These are phyloP conservation scores for Miscanthus lutarioriparius DNA, from an alignment of 176 grass and related monocot genomes.

Conservation along the genomic window DNA sequence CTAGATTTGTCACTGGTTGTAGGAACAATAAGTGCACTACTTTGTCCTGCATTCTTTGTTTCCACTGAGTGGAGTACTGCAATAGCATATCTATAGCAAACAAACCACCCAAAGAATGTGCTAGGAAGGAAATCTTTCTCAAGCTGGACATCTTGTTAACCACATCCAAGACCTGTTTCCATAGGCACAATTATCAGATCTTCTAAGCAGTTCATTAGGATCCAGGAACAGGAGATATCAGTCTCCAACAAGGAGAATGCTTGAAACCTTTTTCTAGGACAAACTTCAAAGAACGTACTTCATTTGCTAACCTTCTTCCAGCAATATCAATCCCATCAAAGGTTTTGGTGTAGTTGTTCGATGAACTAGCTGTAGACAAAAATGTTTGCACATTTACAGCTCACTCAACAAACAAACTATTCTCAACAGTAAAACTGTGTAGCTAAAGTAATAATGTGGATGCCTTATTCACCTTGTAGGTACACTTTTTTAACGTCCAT, in stretches of 20 bases:
- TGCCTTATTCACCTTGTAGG: neutral
- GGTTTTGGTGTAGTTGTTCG: constrained; percentile 74
- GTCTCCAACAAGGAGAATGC: constrained; percentile 23
- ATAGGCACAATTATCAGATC: constrained; percentile 17
- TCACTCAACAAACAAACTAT: neutral
- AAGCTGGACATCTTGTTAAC: constrained; percentile 56
- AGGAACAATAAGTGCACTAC: neutral
- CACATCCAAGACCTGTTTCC: constrained; percentile 70
- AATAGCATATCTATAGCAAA: constrained; percentile 89
- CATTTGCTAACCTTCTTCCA: constrained; percentile 82
- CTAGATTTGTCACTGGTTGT: too few species aligned
- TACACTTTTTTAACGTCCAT: neutral
- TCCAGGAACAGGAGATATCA: constrained; percentile 25
- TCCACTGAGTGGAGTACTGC: constrained; percentile 54
- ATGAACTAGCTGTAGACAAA: constrained; percentile 70
- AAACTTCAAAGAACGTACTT: constrained; percentile 56
- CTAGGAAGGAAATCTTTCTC: constrained; percentile 80
- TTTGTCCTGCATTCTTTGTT: constrained; percentile 23
- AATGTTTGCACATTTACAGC: neutral
- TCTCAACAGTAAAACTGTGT: constrained; percentile 1
- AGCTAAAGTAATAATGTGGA: neutral
- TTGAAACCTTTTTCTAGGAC: constrained; percentile 29
- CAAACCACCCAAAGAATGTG: constrained; percentile 87
- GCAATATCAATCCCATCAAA: constrained; percentile 76
- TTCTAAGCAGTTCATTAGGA: constrained; percentile 17